Base-by-base conservation (phyloP, 805 yeast genomes). In the Ogataea nakhonphanomensis region DNA sequence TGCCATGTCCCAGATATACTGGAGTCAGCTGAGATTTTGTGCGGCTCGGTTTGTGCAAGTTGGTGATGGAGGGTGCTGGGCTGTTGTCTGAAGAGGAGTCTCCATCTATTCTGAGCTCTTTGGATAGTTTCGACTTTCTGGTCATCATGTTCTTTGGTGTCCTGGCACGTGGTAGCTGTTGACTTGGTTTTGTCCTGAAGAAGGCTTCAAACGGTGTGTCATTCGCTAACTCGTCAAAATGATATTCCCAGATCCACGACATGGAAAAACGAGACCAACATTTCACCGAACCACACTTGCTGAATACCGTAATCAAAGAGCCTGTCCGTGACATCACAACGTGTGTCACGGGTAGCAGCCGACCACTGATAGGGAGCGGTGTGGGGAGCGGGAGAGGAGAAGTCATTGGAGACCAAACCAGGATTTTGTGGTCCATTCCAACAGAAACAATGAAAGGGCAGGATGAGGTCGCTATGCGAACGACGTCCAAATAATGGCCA, bases 371-470 rank as follows among this genome's bases (percentile, higher is more conserved):
- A 14, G 74, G 74, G 21, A 71, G 53, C 33, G 64, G 68, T 1
- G 72, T 66, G 7, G 78, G 79, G 17, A 53, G 45, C 37, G 71
- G 81, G 35, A 63, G 58, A 29, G 70, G 84, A 14, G 55, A 59
- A 1, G 68, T 60, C 39, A 79, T 55, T 3, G 89, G 89, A 0
- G 85, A 81, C 95, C 95, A 86, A 8, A 85, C 76, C 24, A 78
- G 58, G 4, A 86, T 70, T 44, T 71, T 75, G 50, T 83, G 89
- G 51, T 86, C 95, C 54, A 87, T 64, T 4, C 90, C 91, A 21
- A 83, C 73, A 1, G 84, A 72, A 0, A 85, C 78, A 17, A 84
- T 69, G 51, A 84, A 81, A 3, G 87, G 79, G 37, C 78, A 70
- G 10, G 74, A 65, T 10, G 85, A 79, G 0, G 87, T 73, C n/a